phyloP scores from a whole-genome alignment of 768 basidiomycete species.

The Lactarius quietus region DNA sequence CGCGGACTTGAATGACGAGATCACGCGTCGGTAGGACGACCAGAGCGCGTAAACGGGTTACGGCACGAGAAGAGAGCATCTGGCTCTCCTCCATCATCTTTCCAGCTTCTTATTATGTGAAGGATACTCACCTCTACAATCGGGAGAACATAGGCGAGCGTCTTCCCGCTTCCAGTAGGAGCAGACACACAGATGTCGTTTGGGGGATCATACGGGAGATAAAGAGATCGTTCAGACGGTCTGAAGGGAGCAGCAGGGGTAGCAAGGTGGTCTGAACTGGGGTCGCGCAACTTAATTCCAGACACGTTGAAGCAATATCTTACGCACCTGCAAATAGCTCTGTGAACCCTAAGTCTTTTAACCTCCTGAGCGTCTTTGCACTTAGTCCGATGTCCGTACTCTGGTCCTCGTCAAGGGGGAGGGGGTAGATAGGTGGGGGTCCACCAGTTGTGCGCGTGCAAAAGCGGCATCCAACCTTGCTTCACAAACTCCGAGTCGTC shows the following conservation, averaged over 20 bases:
- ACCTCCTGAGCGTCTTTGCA: conserved; percentile 53
- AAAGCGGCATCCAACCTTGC: conserved; percentile 74
- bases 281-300: background rate
- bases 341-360: conserved; percentile 74
- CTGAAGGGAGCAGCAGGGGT: conserved; percentile 66
- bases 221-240: conserved; percentile 46
- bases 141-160: conserved; percentile 91
- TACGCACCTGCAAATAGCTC: conserved; percentile 84
- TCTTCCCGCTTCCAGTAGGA: conserved; percentile 97
- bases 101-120: background rate
- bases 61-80: conserved; percentile 67
- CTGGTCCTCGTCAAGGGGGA: conserved; percentile 42
- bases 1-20: conserved; percentile 85
- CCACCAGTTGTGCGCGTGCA: conserved; percentile 63
- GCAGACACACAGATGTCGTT: conserved; percentile 92
- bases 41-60: conserved; percentile 84
- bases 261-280: conserved; percentile 87
- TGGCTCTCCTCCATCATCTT: conserved; percentile 31
- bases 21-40: conserved; percentile 93
- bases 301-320: background rate
- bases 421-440: conserved; percentile 45
- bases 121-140: conserved; percentile 67
- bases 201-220: conserved; percentile 61
- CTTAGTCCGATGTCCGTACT: conserved; percentile 51
- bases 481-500: conserved; percentile 66